Evolutionary conservation across 495 filamentous ascomycete species (phyloP), one percentile per base, ranked within the genome.

Genomic region (Tuber melanosporum): DNA sequence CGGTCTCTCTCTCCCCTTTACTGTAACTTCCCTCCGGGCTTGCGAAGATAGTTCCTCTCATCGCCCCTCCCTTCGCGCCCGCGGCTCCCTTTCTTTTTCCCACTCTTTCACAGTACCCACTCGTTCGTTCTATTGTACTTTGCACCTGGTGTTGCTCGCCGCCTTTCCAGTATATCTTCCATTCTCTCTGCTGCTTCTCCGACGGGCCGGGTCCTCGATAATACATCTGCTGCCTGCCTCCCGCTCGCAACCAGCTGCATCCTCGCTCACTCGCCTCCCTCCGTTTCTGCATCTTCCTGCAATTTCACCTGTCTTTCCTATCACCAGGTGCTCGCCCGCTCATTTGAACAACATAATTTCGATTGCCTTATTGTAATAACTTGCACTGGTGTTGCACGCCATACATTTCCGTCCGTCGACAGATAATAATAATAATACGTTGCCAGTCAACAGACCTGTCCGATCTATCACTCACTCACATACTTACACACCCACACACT

Each of bases 311-410:
- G 57, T 19, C 57, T 32, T 32, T 66, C 57, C 57, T 66, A 66
- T 66, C 57, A 36, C 26, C 57, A 66, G 57, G 57, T 66, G 57
- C 26, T 36, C 12, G 26, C 26, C 57, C 57, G 26, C 57, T 66
- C 57, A 66, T 66, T 66, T 26, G 57, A 66, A 66, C 57, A 66
- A 36, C 57, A 66, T 66, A 66, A 66, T 66, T 36, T 36, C 57
- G 32, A 66, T 66, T 66, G 4, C 57, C 57, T 3, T 36, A 66
- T 36, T 66, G 6, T 66, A 66, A 66, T 66, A 66, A 66, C 57
- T 14, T 4, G 57, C 57, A 36, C 26, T 66, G 57, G 57, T 66
- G 26, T 36, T 66, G 57, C n/a, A 66, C 57, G 57, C 57, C 57
- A 66, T 66, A 66, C 57, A 66, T 17, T 66, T 66, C 15, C 57